A percentile compares a stretch with the other conserved stretches of the same genome.
Conservation (phyloP, 495 filamentous ascomycete genomes). For the Penicillium silybi region DNA sequence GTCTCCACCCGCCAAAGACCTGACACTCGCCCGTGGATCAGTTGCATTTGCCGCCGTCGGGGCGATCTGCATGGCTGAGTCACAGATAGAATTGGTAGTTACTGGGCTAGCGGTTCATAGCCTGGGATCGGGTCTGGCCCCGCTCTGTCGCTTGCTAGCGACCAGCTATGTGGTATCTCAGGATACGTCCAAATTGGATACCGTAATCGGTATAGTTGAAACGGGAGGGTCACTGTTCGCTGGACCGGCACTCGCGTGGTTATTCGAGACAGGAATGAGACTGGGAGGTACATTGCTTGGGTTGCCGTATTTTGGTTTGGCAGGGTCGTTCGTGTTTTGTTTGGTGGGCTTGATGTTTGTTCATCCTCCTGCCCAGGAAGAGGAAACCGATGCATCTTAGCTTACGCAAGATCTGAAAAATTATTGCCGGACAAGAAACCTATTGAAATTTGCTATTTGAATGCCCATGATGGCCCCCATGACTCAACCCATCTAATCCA, state of each 20-base stretch:
- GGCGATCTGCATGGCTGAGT: not conserved
- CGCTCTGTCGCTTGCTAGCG: not conserved
- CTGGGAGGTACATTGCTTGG: not conserved
- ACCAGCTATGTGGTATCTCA: not conserved
- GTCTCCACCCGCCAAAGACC: not conserved
- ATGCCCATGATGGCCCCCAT: no score
- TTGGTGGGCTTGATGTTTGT: not conserved
- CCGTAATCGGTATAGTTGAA: not conserved
- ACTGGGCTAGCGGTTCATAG: not conserved
- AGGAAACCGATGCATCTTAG: no score
- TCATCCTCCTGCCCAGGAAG: not conserved
- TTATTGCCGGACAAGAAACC: no score
- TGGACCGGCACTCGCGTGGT: not conserved
- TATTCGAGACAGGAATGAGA: not conserved
- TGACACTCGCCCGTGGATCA: not conserved
- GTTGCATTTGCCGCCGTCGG: constrained; percentile 1
- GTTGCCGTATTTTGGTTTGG: not conserved
- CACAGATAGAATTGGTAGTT: not conserved
- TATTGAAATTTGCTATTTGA: no score
- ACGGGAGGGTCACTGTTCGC: not conserved
- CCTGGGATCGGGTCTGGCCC: not conserved
- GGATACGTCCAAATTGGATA: not conserved
- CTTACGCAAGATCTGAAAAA: no score
- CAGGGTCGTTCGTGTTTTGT: not conserved
- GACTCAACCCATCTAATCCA: no score